These are phyloP conservation scores for Juglanconis juglandina DNA, from an alignment of 2,329 filamentous ascomycete genomes.

Conservation along the genomic window DNA sequence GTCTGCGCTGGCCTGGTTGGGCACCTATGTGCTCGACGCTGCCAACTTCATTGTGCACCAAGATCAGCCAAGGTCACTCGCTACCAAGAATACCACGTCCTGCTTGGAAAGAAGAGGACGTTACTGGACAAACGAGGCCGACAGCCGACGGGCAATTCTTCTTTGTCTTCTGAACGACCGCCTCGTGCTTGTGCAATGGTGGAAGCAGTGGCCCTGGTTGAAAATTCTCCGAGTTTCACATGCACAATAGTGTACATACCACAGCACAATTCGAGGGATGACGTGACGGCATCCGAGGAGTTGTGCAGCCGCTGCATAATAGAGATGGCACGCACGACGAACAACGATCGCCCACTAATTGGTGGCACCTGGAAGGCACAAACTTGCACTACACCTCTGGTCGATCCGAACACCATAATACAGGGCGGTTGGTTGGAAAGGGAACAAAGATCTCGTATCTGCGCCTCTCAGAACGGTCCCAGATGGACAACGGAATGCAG, in stretches of 20 bases:
- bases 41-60: not conserved
- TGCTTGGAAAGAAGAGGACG: not conserved
- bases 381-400: conserved; percentile 14
- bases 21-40: not conserved
- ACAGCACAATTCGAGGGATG: conserved; percentile 10
- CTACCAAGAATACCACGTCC: not conserved
- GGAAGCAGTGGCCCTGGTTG: conserved; percentile 10
- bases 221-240: conserved; percentile 17
- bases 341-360: conserved; percentile 3
- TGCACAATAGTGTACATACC: conserved; percentile 1
- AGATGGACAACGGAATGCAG: conserved; percentile 2
- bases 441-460: conserved; percentile 13
- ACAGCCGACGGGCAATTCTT: not conserved
- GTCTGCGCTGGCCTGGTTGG: not conserved
- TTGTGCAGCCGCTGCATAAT: conserved; percentile 2
- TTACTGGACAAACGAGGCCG: not conserved
- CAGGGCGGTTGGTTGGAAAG: not conserved
- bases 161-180: not conserved
- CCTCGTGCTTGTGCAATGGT: conserved; percentile 15
- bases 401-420: conserved; percentile 6
- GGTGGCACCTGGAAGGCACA: conserved; percentile 12
- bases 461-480: conserved; percentile 10
- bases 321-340: not conserved
- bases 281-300: conserved; percentile 9
- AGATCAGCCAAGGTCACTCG: not conserved